Evolutionary conservation across 495 filamentous ascomycete species (phyloP).

Genomic region (Talaromyces nanjingensis): DNA sequence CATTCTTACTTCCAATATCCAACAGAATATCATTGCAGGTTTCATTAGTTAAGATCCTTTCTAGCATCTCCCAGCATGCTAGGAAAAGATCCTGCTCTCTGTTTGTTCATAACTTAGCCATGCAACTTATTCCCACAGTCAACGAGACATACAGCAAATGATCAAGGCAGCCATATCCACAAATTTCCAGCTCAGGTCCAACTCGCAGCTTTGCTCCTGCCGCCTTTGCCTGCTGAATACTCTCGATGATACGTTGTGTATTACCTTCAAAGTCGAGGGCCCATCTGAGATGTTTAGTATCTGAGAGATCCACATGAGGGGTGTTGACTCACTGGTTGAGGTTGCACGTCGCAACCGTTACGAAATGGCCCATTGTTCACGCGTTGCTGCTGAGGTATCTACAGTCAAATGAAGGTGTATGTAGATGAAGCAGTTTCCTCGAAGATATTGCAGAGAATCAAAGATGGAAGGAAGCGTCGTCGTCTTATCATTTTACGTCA

Average conservation of each 20-base stretch:
- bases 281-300: slow-evolving; percentile 43
- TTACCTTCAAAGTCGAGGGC: slow-evolving; percentile 78
- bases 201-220: slow-evolving; percentile 65
- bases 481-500: neutral
- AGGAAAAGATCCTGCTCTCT: slow-evolving; percentile 40
- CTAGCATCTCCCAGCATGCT: slow-evolving; percentile 69
- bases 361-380: slow-evolving; percentile 15
- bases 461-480: neutral
- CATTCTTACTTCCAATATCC: slow-evolving; percentile 51
- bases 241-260: slow-evolving; percentile 64
- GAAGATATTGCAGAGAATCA: neutral
- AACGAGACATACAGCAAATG: slow-evolving; percentile 52
- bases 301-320: neutral
- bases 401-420: neutral
- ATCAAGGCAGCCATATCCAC: slow-evolving; percentile 67
- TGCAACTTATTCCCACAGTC: neutral
- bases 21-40: slow-evolving; percentile 70
- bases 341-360: slow-evolving; percentile 43
- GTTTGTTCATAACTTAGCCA: slow-evolving; percentile 18
- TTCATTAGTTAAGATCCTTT: slow-evolving; percentile 54
- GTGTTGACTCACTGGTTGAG: slow-evolving; percentile 25
- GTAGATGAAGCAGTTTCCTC: neutral
- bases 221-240: slow-evolving; percentile 63
- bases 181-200: slow-evolving; percentile 68
- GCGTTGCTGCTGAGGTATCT: neutral